phyloP scores from a whole-genome alignment of 345 rosid genomes.

The Euphorbia peplus region DNA sequence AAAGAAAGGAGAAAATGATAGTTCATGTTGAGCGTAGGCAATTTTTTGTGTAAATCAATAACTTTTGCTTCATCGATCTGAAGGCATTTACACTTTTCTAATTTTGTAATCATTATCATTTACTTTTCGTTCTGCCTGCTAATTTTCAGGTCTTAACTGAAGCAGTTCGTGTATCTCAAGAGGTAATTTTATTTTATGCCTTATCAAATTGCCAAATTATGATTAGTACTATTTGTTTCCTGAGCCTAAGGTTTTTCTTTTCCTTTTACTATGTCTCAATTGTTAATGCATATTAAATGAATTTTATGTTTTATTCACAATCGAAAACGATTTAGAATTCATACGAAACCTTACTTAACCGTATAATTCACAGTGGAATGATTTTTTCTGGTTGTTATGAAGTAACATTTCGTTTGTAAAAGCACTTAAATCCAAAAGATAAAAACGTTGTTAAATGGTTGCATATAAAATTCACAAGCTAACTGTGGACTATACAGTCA shows the following conservation, averaged over 20 bases:
- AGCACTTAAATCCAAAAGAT: neutral
- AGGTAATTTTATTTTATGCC: constrained; percentile 40
- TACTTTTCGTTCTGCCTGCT: constrained; percentile 25
- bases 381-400: neutral
- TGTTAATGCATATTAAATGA: neutral
- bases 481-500: neutral
- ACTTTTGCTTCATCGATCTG: neutral
- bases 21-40: neutral
- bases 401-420: neutral
- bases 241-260: neutral
- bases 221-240: neutral
- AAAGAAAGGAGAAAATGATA: neutral
- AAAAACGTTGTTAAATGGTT: neutral
- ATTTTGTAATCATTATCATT: constrained; percentile 3
- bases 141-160: constrained; percentile 77
- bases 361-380: neutral
- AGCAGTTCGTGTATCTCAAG: constrained; percentile 83
- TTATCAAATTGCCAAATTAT: constrained; percentile 4
- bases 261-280: neutral
- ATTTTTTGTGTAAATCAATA: neutral
- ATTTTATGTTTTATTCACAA: neutral
- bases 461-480: neutral
- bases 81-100: neutral
- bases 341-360: neutral
- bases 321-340: neutral